A percentile compares a stretch with the other conserved stretches of the same genome.
Conservation (phyloP, 148 eudicot genomes). For the Vaccinium myrtillus region DNA sequence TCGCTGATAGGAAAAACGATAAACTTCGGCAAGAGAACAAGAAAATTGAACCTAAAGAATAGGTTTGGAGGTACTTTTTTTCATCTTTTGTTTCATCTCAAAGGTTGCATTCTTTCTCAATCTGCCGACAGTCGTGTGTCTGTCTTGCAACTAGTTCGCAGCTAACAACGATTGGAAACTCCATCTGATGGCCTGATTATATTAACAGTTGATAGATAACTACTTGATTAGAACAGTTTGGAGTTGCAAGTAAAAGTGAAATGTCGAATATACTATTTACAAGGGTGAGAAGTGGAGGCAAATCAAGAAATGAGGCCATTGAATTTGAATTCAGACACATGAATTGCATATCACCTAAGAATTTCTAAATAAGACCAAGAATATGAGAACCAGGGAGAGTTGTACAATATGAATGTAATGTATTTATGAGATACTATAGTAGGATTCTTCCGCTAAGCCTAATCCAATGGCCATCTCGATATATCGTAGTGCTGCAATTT, state of each 20-base stretch:
- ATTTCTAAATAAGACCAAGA: too few relatives aligned
- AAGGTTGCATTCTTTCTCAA: neutral
- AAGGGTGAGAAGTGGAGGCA: too few relatives aligned
- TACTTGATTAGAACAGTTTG: neutral
- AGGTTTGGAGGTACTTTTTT: neutral
- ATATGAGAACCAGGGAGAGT: too few relatives aligned
- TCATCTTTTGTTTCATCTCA: constrained; percentile 5
- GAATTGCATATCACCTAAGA: too few relatives aligned
- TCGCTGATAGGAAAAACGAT: neutral
- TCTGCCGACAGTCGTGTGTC: neutral
- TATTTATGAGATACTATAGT: neutral
- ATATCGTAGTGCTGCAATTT: too few relatives aligned
- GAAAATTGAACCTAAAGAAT: neutral
- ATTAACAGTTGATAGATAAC: neutral
- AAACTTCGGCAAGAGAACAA: neutral
- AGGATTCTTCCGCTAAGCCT: neutral
- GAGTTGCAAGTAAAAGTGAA: neutral
- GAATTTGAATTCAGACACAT: too few relatives aligned
- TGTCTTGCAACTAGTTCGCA: neutral
- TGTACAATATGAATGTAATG: too few relatives aligned
- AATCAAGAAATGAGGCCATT: too few relatives aligned
- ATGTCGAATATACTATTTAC: too few relatives aligned
- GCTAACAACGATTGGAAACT: neutral
- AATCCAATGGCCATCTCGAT: neutral
- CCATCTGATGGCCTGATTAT: constrained; percentile 3